These are phyloP conservation scores for Fusarium sp. DNA, from an alignment of 2,329 filamentous ascomycete species.

Conservation along the genomic window DNA sequence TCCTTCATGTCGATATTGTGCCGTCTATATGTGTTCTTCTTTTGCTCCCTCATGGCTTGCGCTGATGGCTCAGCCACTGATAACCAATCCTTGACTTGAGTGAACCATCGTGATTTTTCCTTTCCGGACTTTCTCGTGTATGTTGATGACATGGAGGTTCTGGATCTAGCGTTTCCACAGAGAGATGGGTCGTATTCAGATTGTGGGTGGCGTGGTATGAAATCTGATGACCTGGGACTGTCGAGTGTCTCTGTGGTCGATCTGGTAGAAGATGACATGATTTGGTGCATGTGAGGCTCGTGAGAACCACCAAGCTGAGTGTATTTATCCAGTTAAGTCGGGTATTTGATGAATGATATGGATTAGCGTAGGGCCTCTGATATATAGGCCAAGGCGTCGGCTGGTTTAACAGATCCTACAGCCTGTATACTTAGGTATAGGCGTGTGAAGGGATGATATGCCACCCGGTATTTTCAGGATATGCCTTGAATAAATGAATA, in stretches of 20 bases:
- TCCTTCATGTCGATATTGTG: constrained; percentile 57
- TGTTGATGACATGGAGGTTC: constrained; percentile 16
- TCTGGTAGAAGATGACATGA: constrained; percentile 15
- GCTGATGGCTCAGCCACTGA: constrained; percentile 59
- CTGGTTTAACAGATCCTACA: not conserved
- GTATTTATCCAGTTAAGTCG: not conserved
- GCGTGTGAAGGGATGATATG: not conserved
- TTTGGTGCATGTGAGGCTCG: not conserved
- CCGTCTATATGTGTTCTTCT: constrained; percentile 53
- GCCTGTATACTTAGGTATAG: no score
- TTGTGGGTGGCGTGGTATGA: constrained; percentile 24
- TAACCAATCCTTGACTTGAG: constrained; percentile 59
- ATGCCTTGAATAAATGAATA: constrained; percentile 3
- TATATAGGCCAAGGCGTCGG: not conserved
- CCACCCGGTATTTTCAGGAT: not conserved
- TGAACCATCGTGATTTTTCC: constrained; percentile 51
- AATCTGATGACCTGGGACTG: constrained; percentile 17
- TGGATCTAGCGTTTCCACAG: constrained; percentile 31
- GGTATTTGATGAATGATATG: not conserved
- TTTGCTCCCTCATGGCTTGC: constrained; percentile 59
- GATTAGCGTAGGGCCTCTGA: not conserved
- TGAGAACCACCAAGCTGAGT: not conserved
- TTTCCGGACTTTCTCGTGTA: constrained; percentile 37
- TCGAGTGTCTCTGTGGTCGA: constrained; percentile 8
- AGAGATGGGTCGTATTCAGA: constrained; percentile 40